phyloP scores from a whole-genome alignment of 352 stramenopile genomes.

The Globisporangium nagaii region DNA sequence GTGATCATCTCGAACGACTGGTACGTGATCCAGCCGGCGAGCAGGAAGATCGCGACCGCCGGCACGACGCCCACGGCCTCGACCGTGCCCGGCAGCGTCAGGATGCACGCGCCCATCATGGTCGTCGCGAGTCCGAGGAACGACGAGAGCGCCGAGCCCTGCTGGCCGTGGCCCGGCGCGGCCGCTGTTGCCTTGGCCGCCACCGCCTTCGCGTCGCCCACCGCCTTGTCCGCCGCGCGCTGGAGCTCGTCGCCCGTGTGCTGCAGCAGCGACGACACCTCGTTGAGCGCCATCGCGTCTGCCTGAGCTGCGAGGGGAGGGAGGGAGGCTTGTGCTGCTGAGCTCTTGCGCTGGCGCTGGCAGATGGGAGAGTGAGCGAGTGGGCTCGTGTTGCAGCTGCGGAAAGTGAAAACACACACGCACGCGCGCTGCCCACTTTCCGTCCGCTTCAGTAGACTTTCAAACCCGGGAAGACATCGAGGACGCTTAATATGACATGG shows the following conservation, averaged over 20 bases:
- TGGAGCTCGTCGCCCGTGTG: constrained; percentile 20
- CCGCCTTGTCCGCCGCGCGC: constrained; percentile 5
- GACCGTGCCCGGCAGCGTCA: constrained; percentile 63
- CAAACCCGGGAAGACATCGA: too few species aligned
- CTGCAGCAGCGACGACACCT: constrained; percentile 29
- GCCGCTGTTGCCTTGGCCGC: neutral
- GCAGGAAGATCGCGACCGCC: constrained; percentile 42
- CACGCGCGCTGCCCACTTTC: too few species aligned
- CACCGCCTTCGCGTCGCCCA: neutral
- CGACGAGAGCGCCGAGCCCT: constrained; percentile 61
- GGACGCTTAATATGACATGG: too few species aligned
- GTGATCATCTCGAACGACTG: constrained; percentile 71
- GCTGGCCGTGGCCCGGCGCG: constrained; percentile 25
- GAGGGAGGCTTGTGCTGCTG: too few species aligned
- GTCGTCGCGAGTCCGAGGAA: constrained; percentile 77
- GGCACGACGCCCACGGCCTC: constrained; percentile 52
- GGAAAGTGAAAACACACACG: too few species aligned
- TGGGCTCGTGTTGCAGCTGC: too few species aligned
- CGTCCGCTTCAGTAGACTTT: too few species aligned
- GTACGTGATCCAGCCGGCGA: constrained; percentile 59
- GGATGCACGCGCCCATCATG: constrained; percentile 79
- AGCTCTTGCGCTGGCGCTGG: too few species aligned
- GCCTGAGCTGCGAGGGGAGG: too few species aligned
- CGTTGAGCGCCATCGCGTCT: constrained; percentile 21
- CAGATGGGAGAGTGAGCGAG: too few species aligned